Evolutionary conservation across 2,329 filamentous ascomycete species (phyloP).

Genomic region (Aspergillus alliaceus): DNA sequence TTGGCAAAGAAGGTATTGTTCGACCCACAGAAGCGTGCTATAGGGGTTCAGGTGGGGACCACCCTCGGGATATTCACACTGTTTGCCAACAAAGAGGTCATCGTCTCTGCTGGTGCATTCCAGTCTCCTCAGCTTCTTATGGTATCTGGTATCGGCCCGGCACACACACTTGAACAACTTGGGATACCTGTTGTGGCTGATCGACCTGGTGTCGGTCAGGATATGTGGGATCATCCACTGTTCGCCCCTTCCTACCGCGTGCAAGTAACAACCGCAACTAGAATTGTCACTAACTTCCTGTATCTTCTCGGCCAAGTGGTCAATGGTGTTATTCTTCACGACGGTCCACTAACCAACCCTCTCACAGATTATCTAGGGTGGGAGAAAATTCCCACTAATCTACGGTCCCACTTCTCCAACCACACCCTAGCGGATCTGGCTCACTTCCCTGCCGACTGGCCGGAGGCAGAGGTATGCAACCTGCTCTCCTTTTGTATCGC

Average conservation of each 20-base stretch:
- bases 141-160: constrained; percentile 48
- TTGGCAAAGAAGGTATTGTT: constrained; percentile 49
- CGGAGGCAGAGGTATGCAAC: constrained; percentile 20
- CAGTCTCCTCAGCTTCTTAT: constrained; percentile 54
- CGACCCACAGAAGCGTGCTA: constrained; percentile 44
- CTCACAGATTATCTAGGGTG: constrained; percentile 15
- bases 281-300: constrained; percentile 8
- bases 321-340: constrained; percentile 16
- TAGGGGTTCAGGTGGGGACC: constrained; percentile 47
- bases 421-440: constrained; percentile 11
- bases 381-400: constrained; percentile 22
- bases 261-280: constrained; percentile 27
- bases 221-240: constrained; percentile 46
- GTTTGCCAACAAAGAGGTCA: constrained; percentile 48
- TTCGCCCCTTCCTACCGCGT: constrained; percentile 34
- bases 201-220: constrained; percentile 27
- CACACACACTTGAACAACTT: constrained; percentile 13
- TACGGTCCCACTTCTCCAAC: constrained; percentile 12
- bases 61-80: constrained; percentile 43
- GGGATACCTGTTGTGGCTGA: constrained; percentile 11
- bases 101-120: constrained; percentile 50
- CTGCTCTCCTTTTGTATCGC: background rate
- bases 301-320: background rate
- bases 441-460: constrained; percentile 29
- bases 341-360: constrained; percentile 10